Conservation (phyloP, 805 yeast species). For the Saturnispora ahearnii region DNA sequence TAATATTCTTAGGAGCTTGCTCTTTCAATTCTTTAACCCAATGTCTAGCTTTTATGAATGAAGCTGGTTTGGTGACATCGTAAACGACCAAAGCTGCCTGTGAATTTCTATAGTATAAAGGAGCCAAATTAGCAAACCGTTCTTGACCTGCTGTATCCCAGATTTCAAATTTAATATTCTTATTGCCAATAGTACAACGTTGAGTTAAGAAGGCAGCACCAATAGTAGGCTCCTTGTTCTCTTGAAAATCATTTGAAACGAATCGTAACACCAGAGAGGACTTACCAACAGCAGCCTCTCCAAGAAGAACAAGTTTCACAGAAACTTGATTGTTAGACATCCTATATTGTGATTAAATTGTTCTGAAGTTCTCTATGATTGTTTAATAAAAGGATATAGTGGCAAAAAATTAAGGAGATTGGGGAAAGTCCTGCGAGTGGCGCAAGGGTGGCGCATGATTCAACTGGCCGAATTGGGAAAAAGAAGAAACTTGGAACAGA, state of each 20-base stretch:
- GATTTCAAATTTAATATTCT: conserved; percentile 83
- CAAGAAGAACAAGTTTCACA: conserved; percentile 83
- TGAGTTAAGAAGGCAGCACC: conserved; percentile 98
- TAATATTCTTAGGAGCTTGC: conserved; percentile 86
- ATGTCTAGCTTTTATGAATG: conserved; percentile 92
- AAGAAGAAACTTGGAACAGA: neutral
- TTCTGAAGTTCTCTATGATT: neutral
- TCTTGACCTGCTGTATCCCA: conserved; percentile 99
- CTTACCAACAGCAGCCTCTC: conserved; percentile 98
- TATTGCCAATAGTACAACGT: conserved; percentile 76
- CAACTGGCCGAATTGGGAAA: neutral
- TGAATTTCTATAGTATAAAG: conserved; percentile 95
- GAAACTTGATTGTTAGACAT: conserved; percentile 41
- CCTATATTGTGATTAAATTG: neutral
- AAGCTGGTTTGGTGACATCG: conserved; percentile 90
- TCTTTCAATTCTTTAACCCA: conserved; percentile 96
- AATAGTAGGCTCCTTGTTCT: conserved; percentile 94
- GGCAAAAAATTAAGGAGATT: neutral
- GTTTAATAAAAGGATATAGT: neutral
- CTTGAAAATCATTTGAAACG: conserved; percentile 93
- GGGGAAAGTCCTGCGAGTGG: neutral
- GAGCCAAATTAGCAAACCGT: conserved; percentile 90
- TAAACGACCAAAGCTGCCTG: conserved; percentile 95
- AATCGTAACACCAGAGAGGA: conserved; percentile 86
- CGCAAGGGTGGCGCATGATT: conserved; percentile 7